Conservation (phyloP, 192 early-diverging fungal species). For the Backusella parvicylindrica region DNA sequence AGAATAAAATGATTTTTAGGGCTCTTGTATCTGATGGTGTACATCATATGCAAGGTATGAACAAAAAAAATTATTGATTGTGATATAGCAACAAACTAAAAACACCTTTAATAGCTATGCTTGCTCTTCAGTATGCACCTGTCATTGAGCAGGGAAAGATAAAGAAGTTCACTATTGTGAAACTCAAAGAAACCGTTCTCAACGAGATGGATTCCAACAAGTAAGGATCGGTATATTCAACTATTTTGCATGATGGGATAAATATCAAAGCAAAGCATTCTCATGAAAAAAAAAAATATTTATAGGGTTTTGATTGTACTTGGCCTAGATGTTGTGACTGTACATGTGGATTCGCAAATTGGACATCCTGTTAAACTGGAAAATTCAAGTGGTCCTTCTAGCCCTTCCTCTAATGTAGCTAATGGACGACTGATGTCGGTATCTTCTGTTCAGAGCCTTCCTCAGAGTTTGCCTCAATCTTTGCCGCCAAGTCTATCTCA, state of each 20-base stretch:
- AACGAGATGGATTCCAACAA: constrained; percentile 47
- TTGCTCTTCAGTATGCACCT: constrained; percentile 49
- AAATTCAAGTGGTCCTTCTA: background rate
- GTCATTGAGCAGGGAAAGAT: constrained; percentile 43
- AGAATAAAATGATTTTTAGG: constrained; percentile 25
- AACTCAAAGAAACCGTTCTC: constrained; percentile 41
- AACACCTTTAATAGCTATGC: constrained; percentile 48
- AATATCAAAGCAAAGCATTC: too few relatives aligned
- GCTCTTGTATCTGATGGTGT: constrained; percentile 63
- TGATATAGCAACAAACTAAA: background rate
- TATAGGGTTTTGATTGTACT: constrained; percentile 38
- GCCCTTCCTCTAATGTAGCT: background rate
- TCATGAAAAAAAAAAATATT: background rate
- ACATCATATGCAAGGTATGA: constrained; percentile 63
- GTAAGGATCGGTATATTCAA: constrained; percentile 34
- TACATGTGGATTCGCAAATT: background rate
- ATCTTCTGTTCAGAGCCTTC: background rate
- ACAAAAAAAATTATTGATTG: background rate
- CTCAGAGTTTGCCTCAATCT: background rate
- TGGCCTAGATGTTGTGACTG: constrained; percentile 39
- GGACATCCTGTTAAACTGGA: background rate
- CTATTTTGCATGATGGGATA: background rate
- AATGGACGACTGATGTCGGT: background rate
- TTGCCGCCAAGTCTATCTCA: background rate
- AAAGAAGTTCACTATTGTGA: constrained; percentile 49